A percentile compares a stretch with the other conserved stretches of the same genome.
These are phyloP conservation scores for Nepenthes gracilis DNA, from an alignment of 148 eudicot genomes.

Conservation along the genomic window DNA sequence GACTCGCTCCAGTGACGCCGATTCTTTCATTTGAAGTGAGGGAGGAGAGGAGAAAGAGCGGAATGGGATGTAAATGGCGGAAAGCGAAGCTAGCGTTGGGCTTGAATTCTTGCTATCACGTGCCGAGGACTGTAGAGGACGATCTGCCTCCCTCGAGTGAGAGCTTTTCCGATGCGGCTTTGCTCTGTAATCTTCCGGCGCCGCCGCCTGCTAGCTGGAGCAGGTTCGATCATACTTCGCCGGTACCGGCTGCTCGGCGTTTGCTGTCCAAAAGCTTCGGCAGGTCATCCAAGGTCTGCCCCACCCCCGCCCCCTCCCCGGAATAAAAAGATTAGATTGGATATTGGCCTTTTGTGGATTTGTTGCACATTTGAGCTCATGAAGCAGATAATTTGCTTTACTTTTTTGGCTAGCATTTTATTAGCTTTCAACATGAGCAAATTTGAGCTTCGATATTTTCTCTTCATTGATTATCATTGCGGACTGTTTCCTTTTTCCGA, in stretches of 20 bases:
- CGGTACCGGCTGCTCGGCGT: background rate
- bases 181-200: constrained; percentile 7
- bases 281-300: constrained; percentile 5
- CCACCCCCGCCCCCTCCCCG: no score
- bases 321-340: background rate
- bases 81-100: constrained; percentile 56
- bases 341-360: background rate
- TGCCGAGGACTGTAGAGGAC: constrained; percentile 24
- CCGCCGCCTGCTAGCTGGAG: constrained; percentile 4
- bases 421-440: no score
- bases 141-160: constrained; percentile 14
- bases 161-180: constrained; percentile 23
- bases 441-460: no score
- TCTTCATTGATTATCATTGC: no score
- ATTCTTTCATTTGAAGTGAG: no score
- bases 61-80: constrained; percentile 71
- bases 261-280: constrained; percentile 11
- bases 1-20: no score
- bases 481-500: no score
- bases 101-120: constrained; percentile 42
- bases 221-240: constrained; percentile 1
- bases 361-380: background rate
- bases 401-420: no score
- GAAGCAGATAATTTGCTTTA: no score
- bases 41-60: no score